Percentiles rank a stretch among this genome's conserved stretches.
phyloP scores from a whole-genome alignment of 306 rosid genomes.

The Vicia faba region DNA sequence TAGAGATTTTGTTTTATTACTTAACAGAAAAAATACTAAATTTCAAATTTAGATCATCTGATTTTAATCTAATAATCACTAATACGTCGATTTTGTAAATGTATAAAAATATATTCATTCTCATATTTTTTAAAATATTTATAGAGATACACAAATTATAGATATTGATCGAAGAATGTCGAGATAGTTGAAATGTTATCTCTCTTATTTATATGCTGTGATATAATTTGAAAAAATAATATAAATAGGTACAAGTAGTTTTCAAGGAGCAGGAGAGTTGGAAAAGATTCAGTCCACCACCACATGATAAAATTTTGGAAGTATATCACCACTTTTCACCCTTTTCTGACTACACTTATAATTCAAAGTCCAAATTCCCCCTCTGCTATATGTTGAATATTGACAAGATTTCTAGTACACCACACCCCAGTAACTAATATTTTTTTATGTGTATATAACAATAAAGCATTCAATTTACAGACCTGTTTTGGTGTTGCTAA shows the following conservation, averaged over 20 bases:
- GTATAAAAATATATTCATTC: too few relatives aligned
- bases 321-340: conserved; percentile 37
- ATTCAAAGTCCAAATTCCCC: conserved; percentile 33
- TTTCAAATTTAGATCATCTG: neutral
- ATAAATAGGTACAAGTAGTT: conserved; percentile 56
- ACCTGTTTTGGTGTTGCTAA: neutral
- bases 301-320: conserved; percentile 32
- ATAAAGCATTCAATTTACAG: neutral
- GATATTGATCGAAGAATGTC: too few relatives aligned
- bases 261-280: conserved; percentile 32
- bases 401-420: conserved; percentile 36
- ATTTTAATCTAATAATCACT: too few relatives aligned
- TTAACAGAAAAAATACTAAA: too few relatives aligned
- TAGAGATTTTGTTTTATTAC: neutral
- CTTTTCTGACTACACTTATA: conserved; percentile 20
- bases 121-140: too few relatives aligned
- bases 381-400: conserved; percentile 39
- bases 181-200: too few relatives aligned
- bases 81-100: too few relatives aligned
- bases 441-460: neutral
- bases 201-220: too few relatives aligned
- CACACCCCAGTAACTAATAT: conserved; percentile 17
- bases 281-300: conserved; percentile 36
- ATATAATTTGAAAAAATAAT: neutral
- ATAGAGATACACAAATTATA: too few relatives aligned